These are phyloP conservation scores for Pleurotus eryngii DNA, from an alignment of 768 basidiomycete genomes.

Conservation along the genomic window DNA sequence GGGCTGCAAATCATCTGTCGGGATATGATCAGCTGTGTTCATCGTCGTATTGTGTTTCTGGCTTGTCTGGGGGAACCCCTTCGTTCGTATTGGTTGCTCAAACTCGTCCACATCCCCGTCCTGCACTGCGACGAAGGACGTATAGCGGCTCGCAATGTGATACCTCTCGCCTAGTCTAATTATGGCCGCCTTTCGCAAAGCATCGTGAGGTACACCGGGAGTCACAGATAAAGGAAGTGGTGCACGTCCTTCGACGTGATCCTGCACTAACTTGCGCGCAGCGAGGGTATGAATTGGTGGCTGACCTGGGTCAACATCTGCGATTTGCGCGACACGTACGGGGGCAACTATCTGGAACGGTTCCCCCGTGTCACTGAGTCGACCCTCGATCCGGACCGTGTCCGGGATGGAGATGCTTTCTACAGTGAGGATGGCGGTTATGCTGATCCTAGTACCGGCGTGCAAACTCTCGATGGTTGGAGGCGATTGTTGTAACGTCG, in stretches of 20 bases:
- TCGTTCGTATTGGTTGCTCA: background rate
- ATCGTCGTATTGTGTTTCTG: background rate
- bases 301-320: conserved; percentile 28
- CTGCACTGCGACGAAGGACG: conserved; percentile 52
- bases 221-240: conserved; percentile 28
- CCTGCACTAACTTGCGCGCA: conserved; percentile 52
- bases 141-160: conserved; percentile 47
- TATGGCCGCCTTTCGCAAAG: conserved; percentile 41
- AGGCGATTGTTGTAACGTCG: conserved; percentile 34
- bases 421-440: conserved; percentile 31
- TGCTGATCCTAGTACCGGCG: conserved; percentile 30
- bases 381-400: conserved; percentile 29
- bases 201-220: conserved; percentile 24
- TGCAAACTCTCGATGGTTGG: conserved; percentile 28
- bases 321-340: conserved; percentile 21
- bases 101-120: conserved; percentile 30
- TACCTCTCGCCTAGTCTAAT: conserved; percentile 49
- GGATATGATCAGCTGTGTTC: background rate
- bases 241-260: conserved; percentile 35
- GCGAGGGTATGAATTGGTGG: conserved; percentile 51
- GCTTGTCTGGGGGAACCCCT: background rate
- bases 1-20: background rate
- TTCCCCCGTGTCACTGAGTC: conserved; percentile 29
- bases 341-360: conserved; percentile 28
- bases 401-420: conserved; percentile 25